Conservation (phyloP, 2,329 filamentous ascomycete species). For the Proliferodiscus dingleyae region DNA sequence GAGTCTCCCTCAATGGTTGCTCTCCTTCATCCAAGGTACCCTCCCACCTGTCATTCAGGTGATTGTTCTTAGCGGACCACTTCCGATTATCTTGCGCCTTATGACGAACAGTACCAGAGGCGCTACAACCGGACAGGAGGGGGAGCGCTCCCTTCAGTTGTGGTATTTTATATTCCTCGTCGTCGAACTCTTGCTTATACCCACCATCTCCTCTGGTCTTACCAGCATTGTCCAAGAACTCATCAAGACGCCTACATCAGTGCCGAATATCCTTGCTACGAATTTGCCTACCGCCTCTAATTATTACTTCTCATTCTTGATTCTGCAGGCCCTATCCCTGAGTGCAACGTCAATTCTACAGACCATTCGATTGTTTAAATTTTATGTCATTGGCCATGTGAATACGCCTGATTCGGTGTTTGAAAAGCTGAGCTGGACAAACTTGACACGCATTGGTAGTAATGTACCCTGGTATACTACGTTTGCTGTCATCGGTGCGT, state of each 20-base stretch:
- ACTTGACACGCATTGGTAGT: conserved; percentile 17
- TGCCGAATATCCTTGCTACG: conserved; percentile 12
- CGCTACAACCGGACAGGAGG: conserved; percentile 24
- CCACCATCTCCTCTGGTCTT: conserved; percentile 36
- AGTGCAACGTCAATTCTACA: no score
- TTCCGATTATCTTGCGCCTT: conserved; percentile 9
- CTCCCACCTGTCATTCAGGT: conserved; percentile 13
- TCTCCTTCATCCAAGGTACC: no score
- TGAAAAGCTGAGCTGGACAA: conserved; percentile 18
- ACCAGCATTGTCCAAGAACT: conserved; percentile 17
- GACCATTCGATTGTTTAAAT: no score
- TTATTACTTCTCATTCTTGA: conserved; percentile 25
- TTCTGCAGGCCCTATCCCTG: conserved; percentile 6
- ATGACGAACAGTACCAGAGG: conserved; percentile 15
- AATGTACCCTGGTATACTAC: conserved; percentile 22
- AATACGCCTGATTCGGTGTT: conserved; percentile 19
- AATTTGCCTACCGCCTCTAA: conserved; percentile 22
- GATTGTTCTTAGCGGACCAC: conserved; percentile 3
- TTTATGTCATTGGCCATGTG: conserved; percentile 9
- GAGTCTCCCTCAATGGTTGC: conserved; percentile 8
- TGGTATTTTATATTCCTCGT: conserved; percentile 69
- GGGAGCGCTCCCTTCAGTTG: conserved; percentile 46
- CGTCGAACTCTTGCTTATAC: conserved; percentile 63
- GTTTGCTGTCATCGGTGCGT: no score
- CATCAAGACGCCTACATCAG: neutral